phyloP scores from a whole-genome alignment of 805 yeast species.

The Komagataella pastoris region DNA sequence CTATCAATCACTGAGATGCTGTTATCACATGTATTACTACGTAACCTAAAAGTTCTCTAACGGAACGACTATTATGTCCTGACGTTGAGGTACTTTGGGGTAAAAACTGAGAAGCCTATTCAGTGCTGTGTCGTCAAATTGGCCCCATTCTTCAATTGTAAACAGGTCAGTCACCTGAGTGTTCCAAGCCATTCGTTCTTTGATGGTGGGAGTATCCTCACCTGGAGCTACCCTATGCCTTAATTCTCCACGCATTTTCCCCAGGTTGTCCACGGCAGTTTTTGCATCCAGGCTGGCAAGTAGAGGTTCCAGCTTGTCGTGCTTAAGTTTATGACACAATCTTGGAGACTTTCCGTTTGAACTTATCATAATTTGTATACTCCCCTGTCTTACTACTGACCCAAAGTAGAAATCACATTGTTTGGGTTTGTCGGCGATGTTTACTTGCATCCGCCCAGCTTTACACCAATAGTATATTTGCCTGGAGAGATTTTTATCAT shows the following conservation, averaged over 20 bases:
- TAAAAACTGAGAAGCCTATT: conserved; percentile 30
- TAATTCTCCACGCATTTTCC: conserved; percentile 35
- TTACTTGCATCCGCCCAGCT: conserved; percentile 40
- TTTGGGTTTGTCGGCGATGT: conserved; percentile 78
- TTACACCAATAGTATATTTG: conserved; percentile 39
- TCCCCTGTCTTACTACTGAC: conserved; percentile 58
- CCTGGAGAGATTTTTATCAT: conserved; percentile 48
- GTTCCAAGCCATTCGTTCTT: conserved; percentile 61
- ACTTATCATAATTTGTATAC: conserved; percentile 67
- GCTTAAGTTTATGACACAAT: conserved; percentile 47
- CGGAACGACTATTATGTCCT: neutral
- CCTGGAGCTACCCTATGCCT: conserved; percentile 29
- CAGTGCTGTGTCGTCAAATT: conserved; percentile 19
- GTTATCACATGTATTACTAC: neutral
- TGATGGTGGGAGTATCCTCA: conserved; percentile 29
- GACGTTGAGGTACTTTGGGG: conserved; percentile 30
- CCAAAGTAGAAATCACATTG: conserved; percentile 82
- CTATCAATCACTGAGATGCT: neutral
- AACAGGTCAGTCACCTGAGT: conserved; percentile 48
- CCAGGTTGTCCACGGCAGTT: conserved; percentile 47
- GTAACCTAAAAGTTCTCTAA: neutral
- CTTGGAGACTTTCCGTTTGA: conserved; percentile 79
- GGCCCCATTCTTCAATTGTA: conserved; percentile 47
- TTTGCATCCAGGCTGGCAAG: conserved; percentile 29
- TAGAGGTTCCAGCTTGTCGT: conserved; percentile 32